These are phyloP conservation scores for Eucommia ulmoides DNA, from an alignment of 257 asterid species.

Conservation along the genomic window DNA sequence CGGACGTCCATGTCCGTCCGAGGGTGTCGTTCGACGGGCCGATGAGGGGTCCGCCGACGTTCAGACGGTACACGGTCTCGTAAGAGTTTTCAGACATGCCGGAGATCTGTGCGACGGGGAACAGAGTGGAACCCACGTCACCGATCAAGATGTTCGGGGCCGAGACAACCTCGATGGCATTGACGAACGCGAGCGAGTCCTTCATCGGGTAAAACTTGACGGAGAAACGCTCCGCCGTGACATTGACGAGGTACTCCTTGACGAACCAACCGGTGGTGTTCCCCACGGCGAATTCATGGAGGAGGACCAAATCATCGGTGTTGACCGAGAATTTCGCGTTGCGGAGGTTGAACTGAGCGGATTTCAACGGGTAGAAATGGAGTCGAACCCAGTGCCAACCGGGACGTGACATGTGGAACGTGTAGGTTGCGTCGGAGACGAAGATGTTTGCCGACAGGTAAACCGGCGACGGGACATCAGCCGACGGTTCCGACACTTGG, in stretches of 20 bases:
- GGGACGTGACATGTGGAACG: slow-evolving; percentile 48
- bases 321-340: slow-evolving; percentile 31
- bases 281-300: slow-evolving; percentile 26
- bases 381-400: slow-evolving; percentile 89
- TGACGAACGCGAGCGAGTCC: slow-evolving; percentile 32
- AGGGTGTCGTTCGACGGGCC: slow-evolving; percentile 26
- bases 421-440: slow-evolving; percentile 36
- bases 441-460: slow-evolving; percentile 50
- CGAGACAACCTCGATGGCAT: slow-evolving; percentile 49
- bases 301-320: slow-evolving; percentile 25
- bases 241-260: slow-evolving; percentile 42
- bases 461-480: slow-evolving; percentile 32
- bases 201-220: slow-evolving; percentile 24
- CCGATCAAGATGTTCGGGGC: slow-evolving; percentile 37
- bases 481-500: slow-evolving; percentile 18
- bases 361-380: slow-evolving; percentile 40
- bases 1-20: slow-evolving; percentile 38
- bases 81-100: slow-evolving; percentile 28
- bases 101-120: slow-evolving; percentile 25
- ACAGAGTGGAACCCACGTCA: slow-evolving; percentile 26
- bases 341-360: slow-evolving; percentile 25
- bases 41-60: slow-evolving; percentile 37
- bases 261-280: slow-evolving; percentile 7
- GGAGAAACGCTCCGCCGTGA: slow-evolving; percentile 30
- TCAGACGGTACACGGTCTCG: slow-evolving; percentile 30